These are phyloP conservation scores for Candida ortonii DNA, from an alignment of 805 yeast species.

Conservation along the genomic window DNA sequence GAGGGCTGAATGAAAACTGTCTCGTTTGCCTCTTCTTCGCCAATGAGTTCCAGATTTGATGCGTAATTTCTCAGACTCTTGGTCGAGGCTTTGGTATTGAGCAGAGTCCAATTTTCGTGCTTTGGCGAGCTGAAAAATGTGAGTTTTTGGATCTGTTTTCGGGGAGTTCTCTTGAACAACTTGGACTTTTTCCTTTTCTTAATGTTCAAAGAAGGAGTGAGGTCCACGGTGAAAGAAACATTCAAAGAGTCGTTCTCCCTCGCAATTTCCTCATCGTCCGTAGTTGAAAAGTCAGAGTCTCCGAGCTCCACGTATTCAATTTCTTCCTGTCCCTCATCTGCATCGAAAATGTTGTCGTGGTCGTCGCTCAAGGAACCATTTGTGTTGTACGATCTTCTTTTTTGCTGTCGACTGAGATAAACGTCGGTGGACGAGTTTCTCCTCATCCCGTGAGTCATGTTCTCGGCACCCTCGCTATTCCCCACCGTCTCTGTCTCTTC, in stretches of 20 bases:
- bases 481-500: conserved; percentile 5
- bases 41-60: conserved; percentile 22
- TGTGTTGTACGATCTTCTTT: conserved; percentile 20
- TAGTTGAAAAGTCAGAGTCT: conserved; percentile 25
- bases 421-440: conserved; percentile 16
- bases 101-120: conserved; percentile 3
- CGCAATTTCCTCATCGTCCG: conserved; percentile 20
- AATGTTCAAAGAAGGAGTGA: conserved; percentile 26
- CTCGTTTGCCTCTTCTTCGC: conserved; percentile 16
- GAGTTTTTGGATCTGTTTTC: conserved; percentile 24
- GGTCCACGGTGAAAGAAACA: conserved; percentile 30
- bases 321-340: conserved; percentile 23
- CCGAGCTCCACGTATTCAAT: conserved; percentile 31
- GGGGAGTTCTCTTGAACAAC: conserved; percentile 26
- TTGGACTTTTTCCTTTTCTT: conserved; percentile 26
- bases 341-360: conserved; percentile 18
- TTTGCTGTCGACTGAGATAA: conserved; percentile 6
- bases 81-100: conserved; percentile 15
- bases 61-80: conserved; percentile 20
- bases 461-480: conserved; percentile 5
- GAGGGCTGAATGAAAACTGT: conserved; percentile 1
- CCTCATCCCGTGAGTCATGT: conserved; percentile 3
- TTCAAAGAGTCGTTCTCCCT: conserved; percentile 27
- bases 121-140: conserved; percentile 25
- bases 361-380: conserved; percentile 20